Percentiles rank a stretch among this genome's conserved stretches.
These are phyloP conservation scores for Exophiala sideris DNA, from an alignment of 2,329 filamentous ascomycete species.

Conservation along the genomic window DNA sequence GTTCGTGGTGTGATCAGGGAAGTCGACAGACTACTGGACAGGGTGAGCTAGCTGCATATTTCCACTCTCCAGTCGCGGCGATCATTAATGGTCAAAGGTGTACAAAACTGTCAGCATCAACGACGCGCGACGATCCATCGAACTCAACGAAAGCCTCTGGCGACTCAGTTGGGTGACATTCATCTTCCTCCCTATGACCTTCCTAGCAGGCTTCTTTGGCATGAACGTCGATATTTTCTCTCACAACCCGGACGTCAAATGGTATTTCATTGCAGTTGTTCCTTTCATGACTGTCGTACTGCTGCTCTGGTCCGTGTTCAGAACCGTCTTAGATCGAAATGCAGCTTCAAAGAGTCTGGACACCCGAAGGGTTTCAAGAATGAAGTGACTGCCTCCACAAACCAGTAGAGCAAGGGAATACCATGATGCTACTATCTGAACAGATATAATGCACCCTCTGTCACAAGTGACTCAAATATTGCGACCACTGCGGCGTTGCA, in stretches of 20 bases:
- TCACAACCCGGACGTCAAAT: conserved; percentile 44
- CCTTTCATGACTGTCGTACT: conserved; percentile 33
- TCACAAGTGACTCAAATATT: conserved; percentile 1
- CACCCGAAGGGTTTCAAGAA: too few relatives aligned
- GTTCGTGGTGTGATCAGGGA: too few relatives aligned
- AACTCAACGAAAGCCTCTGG: conserved; percentile 27
- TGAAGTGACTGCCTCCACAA: too few relatives aligned
- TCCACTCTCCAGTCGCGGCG: too few relatives aligned
- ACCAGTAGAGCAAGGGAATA: too few relatives aligned
- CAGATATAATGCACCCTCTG: too few relatives aligned
- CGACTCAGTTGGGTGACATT: conserved; percentile 40
- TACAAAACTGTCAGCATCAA: conserved; percentile 54
- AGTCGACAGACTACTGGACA: too few relatives aligned
- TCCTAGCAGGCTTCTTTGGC: conserved; percentile 36
- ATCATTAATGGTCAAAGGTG: background rate
- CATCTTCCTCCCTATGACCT: conserved; percentile 47
- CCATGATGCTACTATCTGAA: too few relatives aligned
- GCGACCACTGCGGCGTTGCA: conserved; percentile 3
- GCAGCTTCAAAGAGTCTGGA: too few relatives aligned
- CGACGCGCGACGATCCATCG: conserved; percentile 33
- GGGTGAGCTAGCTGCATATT: too few relatives aligned
- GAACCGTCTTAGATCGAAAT: too few relatives aligned
- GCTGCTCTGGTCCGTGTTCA: too few relatives aligned
- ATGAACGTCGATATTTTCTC: conserved; percentile 47
- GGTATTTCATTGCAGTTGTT: conserved; percentile 48